A percentile compares a stretch with the other conserved stretches of the same genome.
Conservation (phyloP, 306 rosid genomes). For the Vigna hirtella region DNA sequence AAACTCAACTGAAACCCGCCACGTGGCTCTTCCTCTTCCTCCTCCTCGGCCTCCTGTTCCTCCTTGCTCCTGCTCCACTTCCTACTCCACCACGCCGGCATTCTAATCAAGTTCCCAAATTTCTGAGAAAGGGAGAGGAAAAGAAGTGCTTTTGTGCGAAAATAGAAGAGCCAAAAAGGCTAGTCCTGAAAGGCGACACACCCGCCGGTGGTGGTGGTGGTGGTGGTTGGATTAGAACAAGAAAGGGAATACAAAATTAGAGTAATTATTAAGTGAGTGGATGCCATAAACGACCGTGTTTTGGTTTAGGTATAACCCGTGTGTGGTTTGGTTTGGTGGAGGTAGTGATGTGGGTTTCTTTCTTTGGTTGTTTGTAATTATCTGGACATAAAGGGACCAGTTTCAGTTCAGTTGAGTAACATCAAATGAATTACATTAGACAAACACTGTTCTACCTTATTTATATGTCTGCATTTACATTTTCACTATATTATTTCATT, state of each 20-base stretch:
- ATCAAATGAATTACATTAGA: neutral
- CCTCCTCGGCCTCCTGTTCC: conserved; percentile 48
- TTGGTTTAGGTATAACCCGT: neutral
- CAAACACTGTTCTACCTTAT: no score
- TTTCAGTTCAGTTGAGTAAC: neutral
- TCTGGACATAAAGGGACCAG: neutral
- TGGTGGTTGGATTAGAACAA: conserved; percentile 22
- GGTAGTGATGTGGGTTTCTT: neutral
- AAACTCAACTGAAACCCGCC: conserved; percentile 42
- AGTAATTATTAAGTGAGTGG: neutral
- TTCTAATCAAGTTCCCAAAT: conserved; percentile 30
- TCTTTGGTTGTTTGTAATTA: neutral
- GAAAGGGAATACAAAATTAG: conserved; percentile 27
- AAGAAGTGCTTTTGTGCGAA: conserved; percentile 17
- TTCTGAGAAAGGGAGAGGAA: neutral
- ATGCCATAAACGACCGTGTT: neutral
- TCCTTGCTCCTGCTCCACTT: conserved; percentile 71
- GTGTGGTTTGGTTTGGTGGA: conserved; percentile 17
- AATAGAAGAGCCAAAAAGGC: conserved; percentile 44
- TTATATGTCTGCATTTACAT: no score
- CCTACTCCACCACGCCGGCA: conserved; percentile 94
- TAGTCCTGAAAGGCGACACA: conserved; percentile 17
- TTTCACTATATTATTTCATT: no score
- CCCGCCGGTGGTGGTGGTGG: neutral
- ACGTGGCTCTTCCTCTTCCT: conserved; percentile 47